Evolutionary conservation across 768 basidiomycete species (phyloP), one percentile per base, ranked within the genome.

Genomic region (Dacryopinax primogenitus): DNA sequence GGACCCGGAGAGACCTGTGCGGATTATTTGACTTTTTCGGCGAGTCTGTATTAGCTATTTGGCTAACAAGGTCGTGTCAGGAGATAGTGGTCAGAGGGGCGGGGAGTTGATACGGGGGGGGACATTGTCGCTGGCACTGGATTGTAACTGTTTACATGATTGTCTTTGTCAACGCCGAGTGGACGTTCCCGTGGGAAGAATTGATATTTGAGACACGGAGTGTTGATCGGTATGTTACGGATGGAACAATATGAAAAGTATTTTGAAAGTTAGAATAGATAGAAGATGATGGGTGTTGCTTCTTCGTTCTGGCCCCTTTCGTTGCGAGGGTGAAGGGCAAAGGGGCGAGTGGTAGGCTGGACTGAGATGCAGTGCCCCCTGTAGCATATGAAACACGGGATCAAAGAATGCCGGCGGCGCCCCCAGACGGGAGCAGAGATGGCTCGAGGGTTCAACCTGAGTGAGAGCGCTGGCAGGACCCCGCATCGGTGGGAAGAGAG

Each of bases 311-410:
- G n/a, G n/a, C 4, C 18, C 4, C 41, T 18, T 23, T 18, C 23
- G 51, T 58, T 58, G 51, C 51, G 51, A 58, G 51, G 51, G 51
- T 11, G 13, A 23, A 15, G 45, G 45, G 23, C 23, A 7, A 26
- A 23, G 45, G 12, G 45, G 11, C 26, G 30, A 28, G 51, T 58
- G 26, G 26, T 30, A 30, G 51, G 51, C 51, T 58, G 51, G 51
- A 58, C 51, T 58, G 51, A 26, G 13, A 30, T 58, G 51, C 51
- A 58, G 26, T 32, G 51, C 51, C 51, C 9, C 51, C 30, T 2
- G 12, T 11, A 58, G 51, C 51, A 58, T 58, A 58, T 58, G 51
- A 58, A 58, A 58, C 51, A 58, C 51, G 51, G 51, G 51, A 58
- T 23, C 51, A 58, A 23, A 47, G 13, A 21, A 44, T 58, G 51